Base-by-base conservation (phyloP, 2,329 filamentous ascomycete genomes). In the Sarocladiaceae sp. region DNA sequence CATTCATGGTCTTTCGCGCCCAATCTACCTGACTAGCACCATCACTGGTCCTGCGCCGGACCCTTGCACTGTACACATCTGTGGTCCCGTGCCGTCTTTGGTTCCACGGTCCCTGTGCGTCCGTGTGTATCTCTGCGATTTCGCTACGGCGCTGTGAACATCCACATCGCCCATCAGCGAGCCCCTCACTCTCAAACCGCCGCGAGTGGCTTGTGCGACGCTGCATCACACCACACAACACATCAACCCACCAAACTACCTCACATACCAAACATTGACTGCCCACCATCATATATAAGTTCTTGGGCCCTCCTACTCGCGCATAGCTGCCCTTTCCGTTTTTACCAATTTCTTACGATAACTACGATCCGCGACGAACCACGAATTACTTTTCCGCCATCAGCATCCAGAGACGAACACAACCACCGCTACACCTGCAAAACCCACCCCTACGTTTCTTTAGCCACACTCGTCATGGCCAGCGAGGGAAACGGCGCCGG, bases 401-500 rank as follows among this genome's bases (percentile, higher is more conserved):
- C n/a, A n/a, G n/a, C n/a, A n/a, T n/a, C n/a, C n/a, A n/a, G n/a
- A n/a, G n/a, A n/a, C n/a, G n/a, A n/a, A n/a, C n/a, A n/a, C n/a
- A n/a, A n/a, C n/a, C n/a, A n/a, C n/a, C 29, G 15, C 29, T 33
- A 33, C 29, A 33, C 29, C 29, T 8, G 15, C 29, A 15, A 8
- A 33, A 33, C 10, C 29, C 29, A 33, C 29, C 29, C 15, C 15
- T 33, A 33, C 29, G 29, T 10, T 8, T 10, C 15, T 37, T 52
- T 40, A 52, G 47, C 29, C 18, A 50, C 23, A 5, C 4, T 55
- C 58, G 58, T 50, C 54, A 69, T 70, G 64, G 65, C 66, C 55
- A 62, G 66, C 52, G 68, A 71, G 59, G 68, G 59, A 56, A 54
- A 49, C 20, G 35, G 31, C n/a, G 36, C 28, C 15, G 64, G 61